Conservation (phyloP, 768 basidiomycete genomes). For the Nidularia sp. region DNA sequence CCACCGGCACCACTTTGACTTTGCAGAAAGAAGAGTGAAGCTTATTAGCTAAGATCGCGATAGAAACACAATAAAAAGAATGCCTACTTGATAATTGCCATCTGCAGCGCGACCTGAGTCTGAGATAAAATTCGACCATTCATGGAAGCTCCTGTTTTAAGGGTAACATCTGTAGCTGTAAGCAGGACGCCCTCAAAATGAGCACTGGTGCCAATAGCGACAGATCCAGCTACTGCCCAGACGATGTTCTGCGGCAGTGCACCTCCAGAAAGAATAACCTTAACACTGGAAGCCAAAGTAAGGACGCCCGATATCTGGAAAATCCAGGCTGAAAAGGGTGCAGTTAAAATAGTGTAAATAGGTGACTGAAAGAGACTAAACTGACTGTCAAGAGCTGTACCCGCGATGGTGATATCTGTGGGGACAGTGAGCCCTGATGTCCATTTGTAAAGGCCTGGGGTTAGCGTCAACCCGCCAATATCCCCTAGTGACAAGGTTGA, state of each 20-base stretch:
- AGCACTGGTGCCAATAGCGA: constrained; percentile 6
- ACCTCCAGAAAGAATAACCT: constrained; percentile 12
- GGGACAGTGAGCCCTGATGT: constrained; percentile 3
- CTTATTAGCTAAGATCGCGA: no score
- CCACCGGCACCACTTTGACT: no score
- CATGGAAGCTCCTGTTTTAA: constrained; percentile 9
- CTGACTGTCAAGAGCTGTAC: constrained; percentile 7
- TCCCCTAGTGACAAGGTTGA: constrained; percentile 6
- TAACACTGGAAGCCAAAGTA: constrained; percentile 1
- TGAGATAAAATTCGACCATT: constrained; percentile 14
- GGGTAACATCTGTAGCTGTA: constrained; percentile 6
- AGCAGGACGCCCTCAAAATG: constrained; percentile 13
- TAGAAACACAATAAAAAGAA: no score
- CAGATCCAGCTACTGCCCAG: constrained; percentile 12
- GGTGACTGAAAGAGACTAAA: not conserved
- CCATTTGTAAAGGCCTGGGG: no score
- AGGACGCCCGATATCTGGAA: constrained; percentile 15
- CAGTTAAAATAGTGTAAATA: not conserved
- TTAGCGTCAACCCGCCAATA: constrained; percentile 11
- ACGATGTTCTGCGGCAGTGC: constrained; percentile 13
- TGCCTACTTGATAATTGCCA: not conserved
- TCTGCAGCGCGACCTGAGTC: constrained; percentile 13
- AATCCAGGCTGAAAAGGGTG: constrained; percentile 10
- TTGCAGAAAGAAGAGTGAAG: no score
- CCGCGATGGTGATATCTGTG: constrained; percentile 5